phyloP scores from a whole-genome alignment of 2,329 filamentous ascomycete species.

The Fusarium subtropicale region DNA sequence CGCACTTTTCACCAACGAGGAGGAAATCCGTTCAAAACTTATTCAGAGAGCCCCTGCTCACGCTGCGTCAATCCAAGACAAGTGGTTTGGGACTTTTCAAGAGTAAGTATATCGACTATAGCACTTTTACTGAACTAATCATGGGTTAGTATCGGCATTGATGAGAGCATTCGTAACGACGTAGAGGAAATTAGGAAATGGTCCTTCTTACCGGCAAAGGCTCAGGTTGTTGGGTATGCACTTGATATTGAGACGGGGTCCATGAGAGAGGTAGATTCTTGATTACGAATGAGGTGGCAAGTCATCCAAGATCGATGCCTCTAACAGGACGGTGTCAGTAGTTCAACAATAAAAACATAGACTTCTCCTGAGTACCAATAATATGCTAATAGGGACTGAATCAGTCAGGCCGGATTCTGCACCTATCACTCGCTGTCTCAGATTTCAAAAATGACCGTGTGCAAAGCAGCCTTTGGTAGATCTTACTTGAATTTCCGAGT shows the following conservation, averaged over 20 bases:
- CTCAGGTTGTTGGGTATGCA: background rate
- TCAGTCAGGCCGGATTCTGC: no score
- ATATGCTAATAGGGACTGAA: no score
- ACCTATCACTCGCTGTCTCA: no score
- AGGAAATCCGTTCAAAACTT: background rate
- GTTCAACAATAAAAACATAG: no score
- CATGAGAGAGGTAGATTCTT: background rate
- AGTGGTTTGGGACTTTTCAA: background rate
- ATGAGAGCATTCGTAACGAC: background rate
- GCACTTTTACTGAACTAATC: background rate
- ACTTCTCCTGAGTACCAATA: no score
- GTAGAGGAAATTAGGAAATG: background rate
- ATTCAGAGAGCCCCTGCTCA: background rate
- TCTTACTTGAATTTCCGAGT: no score
- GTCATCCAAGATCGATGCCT: no score
- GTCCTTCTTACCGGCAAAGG: background rate
- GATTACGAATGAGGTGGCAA: no score
- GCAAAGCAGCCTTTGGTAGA: no score
- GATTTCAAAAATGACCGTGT: no score
- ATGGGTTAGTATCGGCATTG: background rate
- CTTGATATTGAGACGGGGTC: background rate
- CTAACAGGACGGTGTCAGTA: no score
- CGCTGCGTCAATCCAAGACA: background rate
- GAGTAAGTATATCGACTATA: background rate
- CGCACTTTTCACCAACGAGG: no score